Evolutionary conservation across 148 eudicot genomes (phyloP).

Genomic region (Rhododendron mucronatum): DNA sequence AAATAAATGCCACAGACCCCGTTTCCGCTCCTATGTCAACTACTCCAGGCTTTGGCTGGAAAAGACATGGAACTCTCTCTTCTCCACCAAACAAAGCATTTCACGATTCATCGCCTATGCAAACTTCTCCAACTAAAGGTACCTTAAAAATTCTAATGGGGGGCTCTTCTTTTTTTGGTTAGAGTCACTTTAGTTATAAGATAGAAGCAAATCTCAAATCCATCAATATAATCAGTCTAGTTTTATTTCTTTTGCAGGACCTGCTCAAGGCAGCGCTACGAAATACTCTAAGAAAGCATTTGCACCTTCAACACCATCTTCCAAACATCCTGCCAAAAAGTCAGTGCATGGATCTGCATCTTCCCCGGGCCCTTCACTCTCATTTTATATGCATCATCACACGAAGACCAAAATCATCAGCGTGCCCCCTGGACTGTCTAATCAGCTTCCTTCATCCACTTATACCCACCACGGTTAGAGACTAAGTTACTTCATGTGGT

Average conservation of each 20-base stretch:
- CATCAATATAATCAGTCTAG: not conserved
- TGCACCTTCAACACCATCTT: constrained; percentile 23
- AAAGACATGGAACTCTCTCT: constrained; percentile 14
- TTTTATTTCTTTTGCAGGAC: constrained; percentile 19
- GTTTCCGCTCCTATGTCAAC: constrained; percentile 13
- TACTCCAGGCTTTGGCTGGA: constrained; percentile 14
- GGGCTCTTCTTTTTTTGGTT: not conserved
- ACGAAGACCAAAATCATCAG: constrained; percentile 18
- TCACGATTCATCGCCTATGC: constrained; percentile 19
- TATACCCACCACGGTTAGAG: constrained; percentile 39
- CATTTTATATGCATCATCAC: constrained; percentile 39
- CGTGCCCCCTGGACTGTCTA: constrained; percentile 28
- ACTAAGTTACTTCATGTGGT: not conserved
- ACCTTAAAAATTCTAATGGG: not conserved
- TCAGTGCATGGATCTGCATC: constrained; percentile 18
- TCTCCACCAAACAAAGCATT: constrained; percentile 13
- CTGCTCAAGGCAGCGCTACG: constrained; percentile 2
- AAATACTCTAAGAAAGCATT: constrained; percentile 11
- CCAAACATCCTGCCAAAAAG: constrained; percentile 21
- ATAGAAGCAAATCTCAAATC: constrained; percentile 1
- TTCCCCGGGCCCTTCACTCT: constrained; percentile 8
- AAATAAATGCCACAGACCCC: constrained; percentile 11
- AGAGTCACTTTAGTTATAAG: not conserved
- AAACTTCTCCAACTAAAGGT: constrained; percentile 23
- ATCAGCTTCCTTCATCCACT: constrained; percentile 22